phyloP scores from a whole-genome alignment of 2,329 filamentous ascomycete genomes.

The Byssochlamys sp. region DNA sequence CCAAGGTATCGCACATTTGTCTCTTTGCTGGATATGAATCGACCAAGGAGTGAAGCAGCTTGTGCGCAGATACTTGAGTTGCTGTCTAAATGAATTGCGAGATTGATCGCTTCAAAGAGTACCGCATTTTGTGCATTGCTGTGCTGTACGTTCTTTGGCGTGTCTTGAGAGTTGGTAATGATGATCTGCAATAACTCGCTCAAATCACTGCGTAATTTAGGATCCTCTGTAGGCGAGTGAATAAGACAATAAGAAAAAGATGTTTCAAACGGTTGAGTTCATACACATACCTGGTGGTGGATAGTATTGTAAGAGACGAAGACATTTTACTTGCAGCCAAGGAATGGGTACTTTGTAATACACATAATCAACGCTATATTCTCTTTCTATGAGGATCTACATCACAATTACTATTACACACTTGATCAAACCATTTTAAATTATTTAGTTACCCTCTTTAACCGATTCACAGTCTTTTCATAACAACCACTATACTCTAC shows the following conservation, averaged over 20 bases:
- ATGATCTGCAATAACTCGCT: slow-evolving; percentile 85
- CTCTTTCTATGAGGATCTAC: slow-evolving; percentile 83
- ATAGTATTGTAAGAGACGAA: slow-evolving; percentile 89
- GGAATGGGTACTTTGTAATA: slow-evolving; percentile 99
- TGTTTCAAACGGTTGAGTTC: background rate
- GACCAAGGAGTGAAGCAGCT: slow-evolving; percentile 78
- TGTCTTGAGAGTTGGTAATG: slow-evolving; percentile 79
- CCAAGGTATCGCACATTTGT: slow-evolving; percentile 96
- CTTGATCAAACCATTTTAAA: no score
- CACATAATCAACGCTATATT: slow-evolving; percentile 81
- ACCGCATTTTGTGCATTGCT: slow-evolving; percentile 98
- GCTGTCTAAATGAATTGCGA: slow-evolving; percentile 93
- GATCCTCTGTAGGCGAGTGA: slow-evolving; percentile 60
- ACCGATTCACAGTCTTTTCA: slow-evolving; percentile 76
- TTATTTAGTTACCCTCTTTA: no score
- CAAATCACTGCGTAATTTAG: slow-evolving; percentile 81
- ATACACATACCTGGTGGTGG: slow-evolving; percentile 72
- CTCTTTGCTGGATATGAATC: slow-evolving; percentile 92
- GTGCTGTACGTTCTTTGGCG: slow-evolving; percentile 96
- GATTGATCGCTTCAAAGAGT: slow-evolving; percentile 93
- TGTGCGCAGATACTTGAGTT: slow-evolving; percentile 92
- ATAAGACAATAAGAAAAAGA: slow-evolving; percentile 1
- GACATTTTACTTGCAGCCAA: slow-evolving; percentile 92
- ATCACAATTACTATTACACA: no score
- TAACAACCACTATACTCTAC: slow-evolving; percentile 91